Percentiles rank a stretch among this genome's conserved stretches.
phyloP scores from a whole-genome alignment of 1,284 basidiomycete genomes.

The Blastosporella zonata region DNA sequence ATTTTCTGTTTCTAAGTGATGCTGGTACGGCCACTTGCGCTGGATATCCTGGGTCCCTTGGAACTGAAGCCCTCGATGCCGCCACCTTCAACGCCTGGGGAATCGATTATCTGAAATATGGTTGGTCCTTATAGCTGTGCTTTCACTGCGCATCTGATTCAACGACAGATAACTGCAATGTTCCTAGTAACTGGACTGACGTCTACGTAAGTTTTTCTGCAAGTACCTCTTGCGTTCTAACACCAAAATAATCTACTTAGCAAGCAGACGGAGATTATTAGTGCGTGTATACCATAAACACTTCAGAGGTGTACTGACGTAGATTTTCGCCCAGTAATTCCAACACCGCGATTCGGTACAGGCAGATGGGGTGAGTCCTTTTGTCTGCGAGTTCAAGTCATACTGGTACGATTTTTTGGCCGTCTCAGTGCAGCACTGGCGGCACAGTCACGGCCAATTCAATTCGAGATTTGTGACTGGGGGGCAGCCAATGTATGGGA shows the following conservation, averaged over 20 bases:
- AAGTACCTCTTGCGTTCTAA: not conserved
- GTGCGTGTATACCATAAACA: constrained; percentile 31
- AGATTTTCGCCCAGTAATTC: constrained; percentile 38
- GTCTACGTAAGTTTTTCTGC: constrained; percentile 27
- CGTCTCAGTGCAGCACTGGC: constrained; percentile 40
- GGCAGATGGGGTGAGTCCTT: constrained; percentile 46
- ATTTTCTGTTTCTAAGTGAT: constrained; percentile 35
- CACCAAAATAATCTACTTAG: constrained; percentile 25
- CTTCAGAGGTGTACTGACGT: not conserved
- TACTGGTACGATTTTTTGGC: not conserved
- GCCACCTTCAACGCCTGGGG: constrained; percentile 52
- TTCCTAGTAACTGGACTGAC: constrained; percentile 52
- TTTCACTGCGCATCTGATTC: not conserved
- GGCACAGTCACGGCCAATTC: constrained; percentile 38
- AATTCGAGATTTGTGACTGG: constrained; percentile 52
- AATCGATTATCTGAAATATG: constrained; percentile 58
- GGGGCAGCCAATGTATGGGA: constrained; percentile 49
- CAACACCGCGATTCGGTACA: constrained; percentile 53
- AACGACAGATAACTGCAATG: constrained; percentile 51
- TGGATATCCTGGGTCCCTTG: constrained; percentile 51
- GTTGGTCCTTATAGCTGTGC: constrained; percentile 22
- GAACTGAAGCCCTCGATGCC: constrained; percentile 46
- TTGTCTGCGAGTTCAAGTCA: not conserved
- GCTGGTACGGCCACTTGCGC: constrained; percentile 53
- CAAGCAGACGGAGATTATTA: constrained; percentile 47